Evolutionary conservation across 2,329 filamentous ascomycete species (phyloP).

Genomic region (Monosporascus sp.): DNA sequence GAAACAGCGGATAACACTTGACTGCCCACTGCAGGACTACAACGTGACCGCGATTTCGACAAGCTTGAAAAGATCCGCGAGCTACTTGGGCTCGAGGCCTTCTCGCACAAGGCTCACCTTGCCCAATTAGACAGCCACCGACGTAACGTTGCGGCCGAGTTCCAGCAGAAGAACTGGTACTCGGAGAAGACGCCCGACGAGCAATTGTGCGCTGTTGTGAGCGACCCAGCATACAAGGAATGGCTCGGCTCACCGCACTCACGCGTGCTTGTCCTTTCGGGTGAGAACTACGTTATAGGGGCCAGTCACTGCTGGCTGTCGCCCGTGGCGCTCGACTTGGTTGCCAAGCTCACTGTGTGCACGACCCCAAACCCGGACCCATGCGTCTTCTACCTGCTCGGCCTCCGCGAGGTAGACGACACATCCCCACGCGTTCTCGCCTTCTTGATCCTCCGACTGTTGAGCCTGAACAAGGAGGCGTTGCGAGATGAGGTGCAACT

Average conservation of each 20-base stretch:
- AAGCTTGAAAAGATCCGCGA: too few relatives aligned
- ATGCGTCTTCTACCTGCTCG: neutral
- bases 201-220: too few relatives aligned
- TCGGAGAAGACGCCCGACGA: too few relatives aligned
- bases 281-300: neutral
- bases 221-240: neutral
- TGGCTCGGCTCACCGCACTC: neutral
- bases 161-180: too few relatives aligned
- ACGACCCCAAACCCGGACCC: too few relatives aligned
- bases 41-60: too few relatives aligned
- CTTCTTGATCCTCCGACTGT: neutral
- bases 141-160: too few relatives aligned
- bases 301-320: neutral
- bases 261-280: neutral
- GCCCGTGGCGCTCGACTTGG: neutral
- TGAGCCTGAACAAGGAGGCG: neutral
- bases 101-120: too few relatives aligned
- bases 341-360: neutral
- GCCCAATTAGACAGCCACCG: too few relatives aligned
- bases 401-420: neutral
- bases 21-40: too few relatives aligned
- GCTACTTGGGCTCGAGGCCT: too few relatives aligned
- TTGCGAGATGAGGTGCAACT: neutral
- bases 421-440: neutral
- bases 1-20: too few relatives aligned